Base-by-base conservation (phyloP, 441 rosid genomes). In the Bocquillonia castaneifolia region DNA sequence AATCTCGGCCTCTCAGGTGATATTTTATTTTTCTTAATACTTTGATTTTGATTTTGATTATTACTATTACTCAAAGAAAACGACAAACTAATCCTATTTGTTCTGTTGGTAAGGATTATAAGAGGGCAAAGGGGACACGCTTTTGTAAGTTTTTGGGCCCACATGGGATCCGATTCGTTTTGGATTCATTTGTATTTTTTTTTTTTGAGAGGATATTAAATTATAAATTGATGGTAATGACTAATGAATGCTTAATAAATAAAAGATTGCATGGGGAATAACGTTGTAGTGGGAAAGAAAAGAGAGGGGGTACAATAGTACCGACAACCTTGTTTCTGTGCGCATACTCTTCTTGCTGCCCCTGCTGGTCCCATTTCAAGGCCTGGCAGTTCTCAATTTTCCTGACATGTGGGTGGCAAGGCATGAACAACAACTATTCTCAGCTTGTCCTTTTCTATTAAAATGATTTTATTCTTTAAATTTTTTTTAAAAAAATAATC, bases 1-100 rank as follows among this genome's bases (percentile, higher is more conserved):
- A 56, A 81, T 88, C 64, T 71, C 79, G 15, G 86, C 89, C 31
- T 75, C 82, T 17, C 86, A 76, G 80, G 89, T 79, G 61, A 57
- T 62, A 32, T 8, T 39, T n/a, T 23, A 9, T 20, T 18, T 12
- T 29, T 26, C 1, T 1, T n/a, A n/a, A n/a, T n/a, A n/a, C n/a
- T n/a, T 36, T 51, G 37, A 13, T 65, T n/a, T 50, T 12, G 1
- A 14, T 5, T 42, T 42, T 42, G 47, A 13, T 42, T 42, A 5
- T 5, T 12, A 5, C 13, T 36, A 9, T 9, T 36, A 36, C 4
- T 4, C 40, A 36, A 3, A 36, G 9, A 36, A 9, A 36, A 36
- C 4, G 5, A 36, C 40, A 36, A 36, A 36, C 4, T 9, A 36
- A 36, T 36, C 40, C 40, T 36, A 36, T 36, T 36, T 36, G 4